Evolutionary conservation across 345 rosid species (phyloP), one percentile per base, ranked within the genome.

Genomic region (Eucalyptus curtisii): DNA sequence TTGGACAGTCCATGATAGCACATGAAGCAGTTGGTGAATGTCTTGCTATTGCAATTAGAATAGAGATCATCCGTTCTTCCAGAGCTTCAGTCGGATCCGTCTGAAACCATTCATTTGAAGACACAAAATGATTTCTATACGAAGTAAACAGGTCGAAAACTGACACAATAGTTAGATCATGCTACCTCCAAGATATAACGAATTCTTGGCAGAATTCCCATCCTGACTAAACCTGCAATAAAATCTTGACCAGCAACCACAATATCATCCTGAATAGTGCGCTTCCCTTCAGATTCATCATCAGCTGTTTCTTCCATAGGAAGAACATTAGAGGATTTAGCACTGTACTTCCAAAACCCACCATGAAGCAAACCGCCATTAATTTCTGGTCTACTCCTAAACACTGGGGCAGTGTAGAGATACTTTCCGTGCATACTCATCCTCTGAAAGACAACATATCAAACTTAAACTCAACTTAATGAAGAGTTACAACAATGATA

Each of bases 311-410:
- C 94, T 53, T 92, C 90, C 82, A 89, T 90, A 89, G 91, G 90
- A 89, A 94, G 91, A 86, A 97, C 90, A 86, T 95, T 97, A 89
- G 98, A 95, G 88, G 96, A 94, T 93, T 97, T 97, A n/a, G 97
- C 96, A 89, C 92, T 95, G 92, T 97, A 96, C 93, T 97, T 97
- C 99, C 99, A 96, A 91, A 92, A 96, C 86, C 98, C 96, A 92
- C 97, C 98, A 86, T 86, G 94, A 81, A 96, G 96, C 88, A 96
- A 96, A 88, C 99, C 96, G 71, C 88, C 94, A 92, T 93, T 95
- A 89, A 94, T 93, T 89, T 93, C 97, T 20, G 96, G 96, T 92
- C 94, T 96, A 92, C 96, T 92, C 93, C 99, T 94, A 90, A 97
- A 96, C 59, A 96, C 95, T 71, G 99, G 93, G 86, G 96, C 98